Percentiles rank a stretch among this genome's conserved stretches.
Conservation (phyloP, 768 basidiomycete species). For the Mycena latifolia region DNA sequence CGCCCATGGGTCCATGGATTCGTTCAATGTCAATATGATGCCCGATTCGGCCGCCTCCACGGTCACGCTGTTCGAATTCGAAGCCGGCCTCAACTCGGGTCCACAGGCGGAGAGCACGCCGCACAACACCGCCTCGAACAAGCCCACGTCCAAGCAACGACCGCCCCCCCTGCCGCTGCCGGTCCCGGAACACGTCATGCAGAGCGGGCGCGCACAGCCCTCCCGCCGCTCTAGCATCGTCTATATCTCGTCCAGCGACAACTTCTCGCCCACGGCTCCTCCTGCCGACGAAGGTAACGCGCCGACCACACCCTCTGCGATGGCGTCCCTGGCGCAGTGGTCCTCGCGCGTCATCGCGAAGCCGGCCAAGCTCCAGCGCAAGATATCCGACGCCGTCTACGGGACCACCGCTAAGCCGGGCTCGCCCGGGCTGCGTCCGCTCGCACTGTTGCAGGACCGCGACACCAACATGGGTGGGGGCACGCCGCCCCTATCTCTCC, state of each 20-base stretch:
- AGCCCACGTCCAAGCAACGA: conserved; percentile 44
- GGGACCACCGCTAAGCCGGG: conserved; percentile 48
- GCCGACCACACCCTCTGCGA: conserved; percentile 46
- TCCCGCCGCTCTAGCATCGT: conserved; percentile 70
- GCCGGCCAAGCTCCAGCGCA: conserved; percentile 60
- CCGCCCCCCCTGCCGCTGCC: conserved; percentile 53
- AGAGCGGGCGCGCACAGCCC: conserved; percentile 21
- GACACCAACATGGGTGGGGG: conserved; percentile 54
- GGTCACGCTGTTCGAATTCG: conserved; percentile 70
- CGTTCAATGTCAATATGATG: conserved; percentile 45
- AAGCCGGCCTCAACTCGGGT: conserved; percentile 55
- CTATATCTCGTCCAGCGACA: conserved; percentile 73
- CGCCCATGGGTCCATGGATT: conserved; percentile 64
- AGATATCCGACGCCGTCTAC: conserved; percentile 47
- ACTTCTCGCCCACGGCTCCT: conserved; percentile 41
- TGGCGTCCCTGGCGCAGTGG: conserved; percentile 58
- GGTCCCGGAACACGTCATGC: conserved; percentile 39
- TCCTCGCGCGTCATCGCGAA: conserved; percentile 67
- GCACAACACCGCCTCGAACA: conserved; percentile 58
- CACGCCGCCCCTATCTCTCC: conserved; percentile 68
- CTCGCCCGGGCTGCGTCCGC: conserved; percentile 67
- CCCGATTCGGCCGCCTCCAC: conserved; percentile 72
- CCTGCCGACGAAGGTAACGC: conserved; percentile 36
- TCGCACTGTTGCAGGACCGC: conserved; percentile 74
- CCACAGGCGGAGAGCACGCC: conserved; percentile 77